phyloP scores from a whole-genome alignment of 352 stramenopile species.

The Blastocystis sp. region DNA sequence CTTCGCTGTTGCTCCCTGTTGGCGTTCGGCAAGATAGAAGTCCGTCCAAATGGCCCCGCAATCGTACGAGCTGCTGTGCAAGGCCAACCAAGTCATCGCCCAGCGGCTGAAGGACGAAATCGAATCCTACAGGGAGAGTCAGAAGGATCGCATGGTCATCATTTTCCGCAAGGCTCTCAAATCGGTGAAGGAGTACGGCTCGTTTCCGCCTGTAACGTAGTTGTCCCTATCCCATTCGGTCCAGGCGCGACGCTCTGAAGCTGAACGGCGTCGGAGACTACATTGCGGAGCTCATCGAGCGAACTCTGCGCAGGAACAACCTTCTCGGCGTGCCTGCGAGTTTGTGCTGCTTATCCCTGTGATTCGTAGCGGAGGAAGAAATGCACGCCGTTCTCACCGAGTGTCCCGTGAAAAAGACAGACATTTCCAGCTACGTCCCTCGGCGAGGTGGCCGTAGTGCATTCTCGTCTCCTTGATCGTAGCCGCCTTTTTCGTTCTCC shows the following conservation, averaged over 20 bases:
- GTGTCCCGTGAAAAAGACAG: conserved; percentile 1
- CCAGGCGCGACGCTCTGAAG: conserved; percentile 29
- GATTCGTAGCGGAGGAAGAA: not conserved
- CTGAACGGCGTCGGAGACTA: conserved; percentile 34
- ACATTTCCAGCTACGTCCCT: conserved; percentile 41
- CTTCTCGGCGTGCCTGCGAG: conserved; percentile 5
- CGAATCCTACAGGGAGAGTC: not conserved
- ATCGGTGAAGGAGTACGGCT: conserved; percentile 31
- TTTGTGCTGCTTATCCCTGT: not conserved
- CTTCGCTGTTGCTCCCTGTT: not conserved
- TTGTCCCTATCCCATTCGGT: conserved; percentile 31
- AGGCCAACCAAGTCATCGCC: conserved; percentile 26
- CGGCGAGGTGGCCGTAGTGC: conserved; percentile 15
- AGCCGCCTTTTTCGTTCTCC: conserved; percentile 38
- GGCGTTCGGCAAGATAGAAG: not conserved
- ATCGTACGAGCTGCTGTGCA: not conserved
- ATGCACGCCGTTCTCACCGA: not conserved
- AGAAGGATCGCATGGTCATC: conserved; percentile 30
- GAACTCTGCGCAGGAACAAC: not conserved
- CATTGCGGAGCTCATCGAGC: conserved; percentile 28
- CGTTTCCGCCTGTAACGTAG: not conserved
- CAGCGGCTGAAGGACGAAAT: not conserved
- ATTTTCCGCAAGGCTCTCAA: conserved; percentile 31
- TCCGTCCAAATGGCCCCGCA: conserved; percentile 3
- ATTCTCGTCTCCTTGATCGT: not conserved